Percentiles rank a stretch among this genome's conserved stretches.
These are phyloP conservation scores for Petunia axillaris DNA, from an alignment of 257 asterid genomes.

Conservation along the genomic window DNA sequence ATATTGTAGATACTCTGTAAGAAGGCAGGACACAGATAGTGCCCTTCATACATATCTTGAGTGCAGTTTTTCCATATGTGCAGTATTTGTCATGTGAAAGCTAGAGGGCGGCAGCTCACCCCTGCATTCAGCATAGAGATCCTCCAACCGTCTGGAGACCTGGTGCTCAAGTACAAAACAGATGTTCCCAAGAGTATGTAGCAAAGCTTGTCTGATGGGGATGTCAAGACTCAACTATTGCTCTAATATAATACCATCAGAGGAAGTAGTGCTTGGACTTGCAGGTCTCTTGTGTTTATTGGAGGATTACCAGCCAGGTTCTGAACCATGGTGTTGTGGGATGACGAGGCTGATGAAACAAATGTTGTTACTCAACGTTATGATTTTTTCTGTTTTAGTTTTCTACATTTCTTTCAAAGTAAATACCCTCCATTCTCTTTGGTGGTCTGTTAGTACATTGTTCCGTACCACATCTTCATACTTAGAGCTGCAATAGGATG, in stretches of 20 bases:
- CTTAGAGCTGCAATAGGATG: not conserved
- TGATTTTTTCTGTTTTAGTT: not conserved
- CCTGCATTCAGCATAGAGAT: conserved; percentile 61
- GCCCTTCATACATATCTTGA: not conserved
- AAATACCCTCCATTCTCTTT: not conserved
- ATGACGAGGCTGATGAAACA: not conserved
- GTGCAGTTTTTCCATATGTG: conserved; percentile 19
- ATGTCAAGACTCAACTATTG: conserved; percentile 25
- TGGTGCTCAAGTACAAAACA: conserved; percentile 47
- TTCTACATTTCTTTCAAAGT: not conserved
- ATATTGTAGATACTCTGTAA: no score
- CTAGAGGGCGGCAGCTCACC: conserved; percentile 57
- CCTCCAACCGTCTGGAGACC: conserved; percentile 45
- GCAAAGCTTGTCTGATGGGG: conserved; percentile 29
- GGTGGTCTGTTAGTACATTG: not conserved
- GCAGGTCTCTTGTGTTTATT: conserved; percentile 42
- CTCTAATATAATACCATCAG: not conserved
- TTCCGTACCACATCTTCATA: not conserved
- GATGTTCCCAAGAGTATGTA: conserved; percentile 40
- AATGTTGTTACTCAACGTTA: not conserved
- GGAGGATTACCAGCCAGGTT: conserved; percentile 39
- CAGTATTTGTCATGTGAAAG: conserved; percentile 72
- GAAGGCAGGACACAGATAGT: no score
- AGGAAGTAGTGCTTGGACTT: conserved; percentile 12
- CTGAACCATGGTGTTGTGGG: not conserved